phyloP scores from a whole-genome alignment of 139 green algal species.

The Micractinium conductrix region DNA sequence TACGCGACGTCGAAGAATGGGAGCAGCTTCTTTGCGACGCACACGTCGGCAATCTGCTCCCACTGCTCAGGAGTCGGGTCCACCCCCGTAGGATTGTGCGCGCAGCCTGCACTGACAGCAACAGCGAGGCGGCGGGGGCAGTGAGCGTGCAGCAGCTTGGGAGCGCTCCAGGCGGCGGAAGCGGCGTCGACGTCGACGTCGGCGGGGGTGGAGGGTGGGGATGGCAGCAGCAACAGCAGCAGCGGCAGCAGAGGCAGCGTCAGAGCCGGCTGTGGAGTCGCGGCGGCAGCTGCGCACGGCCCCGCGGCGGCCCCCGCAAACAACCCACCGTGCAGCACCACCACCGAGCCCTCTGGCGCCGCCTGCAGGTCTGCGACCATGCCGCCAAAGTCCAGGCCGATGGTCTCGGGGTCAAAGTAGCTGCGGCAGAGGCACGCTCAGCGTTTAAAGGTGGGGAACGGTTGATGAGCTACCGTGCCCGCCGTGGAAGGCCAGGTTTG shows the following conservation, averaged over 20 bases:
- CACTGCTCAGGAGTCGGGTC: slow-evolving; percentile 98
- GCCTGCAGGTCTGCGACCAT: slow-evolving; percentile 89
- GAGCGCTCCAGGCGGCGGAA: not conserved
- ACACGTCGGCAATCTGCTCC: slow-evolving; percentile 88
- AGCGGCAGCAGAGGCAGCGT: no score
- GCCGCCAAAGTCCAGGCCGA: slow-evolving; percentile 96
- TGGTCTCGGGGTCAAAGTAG: slow-evolving; percentile 95
- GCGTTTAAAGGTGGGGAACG: not conserved
- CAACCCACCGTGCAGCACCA: slow-evolving; percentile 90
- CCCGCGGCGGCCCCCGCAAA: no score
- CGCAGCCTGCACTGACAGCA: slow-evolving; percentile 74
- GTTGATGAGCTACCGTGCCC: no score
- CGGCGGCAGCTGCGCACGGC: no score
- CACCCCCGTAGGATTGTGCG: slow-evolving; percentile 98
- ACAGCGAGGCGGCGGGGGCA: not conserved
- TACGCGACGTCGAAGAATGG: slow-evolving; percentile 99
- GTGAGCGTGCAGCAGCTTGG: no score
- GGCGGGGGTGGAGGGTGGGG: no score
- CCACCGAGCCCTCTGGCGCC: slow-evolving; percentile 89
- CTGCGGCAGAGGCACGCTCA: slow-evolving; percentile 32
- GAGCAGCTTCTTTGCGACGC: slow-evolving; percentile 80
- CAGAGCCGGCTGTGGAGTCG: no score
- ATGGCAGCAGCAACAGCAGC: no score
- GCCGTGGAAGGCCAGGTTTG: no score
- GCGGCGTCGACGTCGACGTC: no score